Percentiles rank a stretch among this genome's conserved stretches.
Conservation (phyloP, 108 stramenopile genomes). For the Nitzschia sp. region DNA sequence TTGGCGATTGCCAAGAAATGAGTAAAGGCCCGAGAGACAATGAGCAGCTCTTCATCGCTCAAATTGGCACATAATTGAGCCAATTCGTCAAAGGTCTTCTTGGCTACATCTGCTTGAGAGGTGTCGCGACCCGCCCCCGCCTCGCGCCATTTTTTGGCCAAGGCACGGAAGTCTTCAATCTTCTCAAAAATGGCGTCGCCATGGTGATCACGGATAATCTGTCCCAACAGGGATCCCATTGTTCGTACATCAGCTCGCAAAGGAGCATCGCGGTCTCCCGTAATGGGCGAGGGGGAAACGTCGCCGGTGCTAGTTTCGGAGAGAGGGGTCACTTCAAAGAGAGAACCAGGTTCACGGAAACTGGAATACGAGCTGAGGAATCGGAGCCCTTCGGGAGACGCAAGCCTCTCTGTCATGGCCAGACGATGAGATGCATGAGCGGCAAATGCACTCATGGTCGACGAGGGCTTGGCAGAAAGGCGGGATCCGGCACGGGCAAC, state of each 20-base stretch:
- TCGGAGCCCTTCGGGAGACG: not conserved
- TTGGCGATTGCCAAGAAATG: conserved; percentile 87
- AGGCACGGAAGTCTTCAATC: conserved; percentile 63
- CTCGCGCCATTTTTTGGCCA: conserved; percentile 64
- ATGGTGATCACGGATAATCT: conserved; percentile 62
- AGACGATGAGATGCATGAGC: not conserved
- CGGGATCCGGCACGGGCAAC: not conserved
- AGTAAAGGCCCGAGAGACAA: conserved; percentile 72
- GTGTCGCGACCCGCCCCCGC: conserved; percentile 48
- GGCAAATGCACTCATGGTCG: not conserved
- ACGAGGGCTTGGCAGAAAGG: not conserved
- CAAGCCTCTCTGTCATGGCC: not conserved
- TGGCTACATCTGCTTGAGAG: conserved; percentile 23
- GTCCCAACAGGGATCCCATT: conserved; percentile 79
- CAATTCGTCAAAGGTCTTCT: conserved; percentile 52
- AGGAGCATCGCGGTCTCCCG: conserved; percentile 37
- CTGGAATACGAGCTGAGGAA: conserved; percentile 4
- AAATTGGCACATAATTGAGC: conserved; percentile 45
- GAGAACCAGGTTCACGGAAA: conserved; percentile 17
- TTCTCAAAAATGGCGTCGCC: conserved; percentile 66
- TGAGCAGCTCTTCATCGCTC: conserved; percentile 60
- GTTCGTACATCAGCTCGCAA: conserved; percentile 77
- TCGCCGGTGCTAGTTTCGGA: not conserved
- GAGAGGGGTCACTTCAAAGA: conserved; percentile 11
- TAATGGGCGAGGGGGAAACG: conserved; percentile 6